These are phyloP conservation scores for Sistotremastrum suecicum DNA, from an alignment of 768 basidiomycete genomes.

Conservation along the genomic window DNA sequence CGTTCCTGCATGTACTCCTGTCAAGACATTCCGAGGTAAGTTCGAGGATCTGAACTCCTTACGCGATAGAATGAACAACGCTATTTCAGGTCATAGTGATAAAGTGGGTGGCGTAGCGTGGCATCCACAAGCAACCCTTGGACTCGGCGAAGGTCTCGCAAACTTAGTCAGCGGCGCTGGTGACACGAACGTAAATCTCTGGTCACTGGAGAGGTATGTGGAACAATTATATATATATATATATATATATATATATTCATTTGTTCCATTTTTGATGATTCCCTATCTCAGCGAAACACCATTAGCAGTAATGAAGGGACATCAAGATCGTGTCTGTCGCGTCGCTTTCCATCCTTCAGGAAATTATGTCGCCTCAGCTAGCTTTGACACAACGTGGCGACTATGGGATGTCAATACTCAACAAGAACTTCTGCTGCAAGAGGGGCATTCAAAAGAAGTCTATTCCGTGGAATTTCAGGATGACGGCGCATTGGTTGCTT, in stretches of 20 bases:
- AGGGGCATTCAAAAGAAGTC: constrained; percentile 95
- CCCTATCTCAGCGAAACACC: constrained; percentile 54
- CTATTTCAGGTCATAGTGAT: constrained; percentile 61
- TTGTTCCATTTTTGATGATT: constrained; percentile 2
- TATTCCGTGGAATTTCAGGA: constrained; percentile 93
- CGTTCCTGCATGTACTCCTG: constrained; percentile 75
- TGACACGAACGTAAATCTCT: constrained; percentile 74
- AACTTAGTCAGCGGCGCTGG: constrained; percentile 89
- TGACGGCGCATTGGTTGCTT: constrained; percentile 85
- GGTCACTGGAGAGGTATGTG: constrained; percentile 71
- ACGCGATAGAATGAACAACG: constrained; percentile 5
- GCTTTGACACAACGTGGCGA: constrained; percentile 95
- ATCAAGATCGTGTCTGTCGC: constrained; percentile 81
- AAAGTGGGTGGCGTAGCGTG: constrained; percentile 93
- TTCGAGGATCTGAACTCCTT: background rate
- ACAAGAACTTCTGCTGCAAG: constrained; percentile 78
- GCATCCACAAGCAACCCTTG: constrained; percentile 86
- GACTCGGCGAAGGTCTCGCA: constrained; percentile 44
- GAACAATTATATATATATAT: background rate
- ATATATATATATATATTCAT: background rate
- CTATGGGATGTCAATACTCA: constrained; percentile 84
- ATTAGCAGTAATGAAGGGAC: constrained; percentile 75
- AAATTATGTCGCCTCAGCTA: constrained; percentile 83
- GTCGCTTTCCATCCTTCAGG: constrained; percentile 97
- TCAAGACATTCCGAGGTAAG: constrained; percentile 61